Evolutionary conservation across 2,329 filamentous ascomycete species (phyloP).

Genomic region (Ceratocystis huliohia): DNA sequence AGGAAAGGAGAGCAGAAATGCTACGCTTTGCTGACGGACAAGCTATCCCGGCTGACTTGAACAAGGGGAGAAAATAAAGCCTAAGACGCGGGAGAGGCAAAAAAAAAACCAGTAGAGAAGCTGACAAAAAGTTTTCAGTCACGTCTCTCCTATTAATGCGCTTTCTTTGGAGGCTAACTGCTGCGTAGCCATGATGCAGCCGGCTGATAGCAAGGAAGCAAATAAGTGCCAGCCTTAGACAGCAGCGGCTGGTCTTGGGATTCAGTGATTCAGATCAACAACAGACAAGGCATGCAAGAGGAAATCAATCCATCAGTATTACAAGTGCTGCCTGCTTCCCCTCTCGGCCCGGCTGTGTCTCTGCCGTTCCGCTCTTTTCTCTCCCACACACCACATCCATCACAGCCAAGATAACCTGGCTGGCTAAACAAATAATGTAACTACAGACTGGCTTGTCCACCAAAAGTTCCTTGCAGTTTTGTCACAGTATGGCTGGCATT

Average conservation of each 20-base stretch:
- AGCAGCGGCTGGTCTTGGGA: no score
- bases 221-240: no score
- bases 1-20: background rate
- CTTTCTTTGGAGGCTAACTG: no score
- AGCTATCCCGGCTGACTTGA: background rate
- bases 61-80: background rate
- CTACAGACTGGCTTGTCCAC: background rate
- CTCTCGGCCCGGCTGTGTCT: background rate
- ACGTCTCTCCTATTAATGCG: background rate
- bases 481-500: background rate
- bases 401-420: background rate
- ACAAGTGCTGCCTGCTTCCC: background rate
- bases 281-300: background rate
- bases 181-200: no score
- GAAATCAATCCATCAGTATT: background rate
- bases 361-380: background rate
- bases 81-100: background rate
- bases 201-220: no score
- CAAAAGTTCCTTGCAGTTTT: constrained; percentile 5
- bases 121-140: background rate
- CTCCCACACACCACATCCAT: background rate
- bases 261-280: background rate
- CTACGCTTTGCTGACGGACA: background rate
- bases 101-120: background rate
- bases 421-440: background rate